These are phyloP conservation scores for Boletus eberwhitei DNA, from an alignment of 768 basidiomycete species.

Conservation along the genomic window DNA sequence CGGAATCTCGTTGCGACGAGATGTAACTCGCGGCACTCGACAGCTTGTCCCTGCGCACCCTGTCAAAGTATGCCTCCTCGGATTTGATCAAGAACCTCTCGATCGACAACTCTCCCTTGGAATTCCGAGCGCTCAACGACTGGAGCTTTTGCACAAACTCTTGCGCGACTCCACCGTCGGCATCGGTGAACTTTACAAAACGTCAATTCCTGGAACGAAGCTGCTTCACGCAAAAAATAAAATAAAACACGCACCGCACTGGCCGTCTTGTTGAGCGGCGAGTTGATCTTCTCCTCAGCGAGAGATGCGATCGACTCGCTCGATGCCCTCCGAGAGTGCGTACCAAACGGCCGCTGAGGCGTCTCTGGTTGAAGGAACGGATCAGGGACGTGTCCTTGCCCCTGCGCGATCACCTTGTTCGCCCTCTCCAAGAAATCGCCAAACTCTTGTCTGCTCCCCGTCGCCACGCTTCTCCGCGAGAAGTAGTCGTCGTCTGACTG, in stretches of 20 bases:
- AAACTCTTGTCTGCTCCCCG: conserved; percentile 45
- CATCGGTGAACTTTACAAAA: conserved; percentile 74
- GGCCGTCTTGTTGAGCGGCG: conserved; percentile 92
- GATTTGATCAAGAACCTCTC: conserved; percentile 89
- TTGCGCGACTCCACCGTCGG: conserved; percentile 87
- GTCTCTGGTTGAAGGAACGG: conserved; percentile 70
- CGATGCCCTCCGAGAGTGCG: conserved; percentile 75
- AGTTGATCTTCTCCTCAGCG: conserved; percentile 85
- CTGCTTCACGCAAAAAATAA: background rate
- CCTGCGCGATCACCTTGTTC: conserved; percentile 77
- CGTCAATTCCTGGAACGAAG: background rate
- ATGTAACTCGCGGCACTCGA: conserved; percentile 76
- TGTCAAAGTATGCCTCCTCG: conserved; percentile 91
- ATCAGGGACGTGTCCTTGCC: conserved; percentile 75
- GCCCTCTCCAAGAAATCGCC: conserved; percentile 82
- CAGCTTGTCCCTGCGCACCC: conserved; percentile 84
- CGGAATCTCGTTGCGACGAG: conserved; percentile 76
- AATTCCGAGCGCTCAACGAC: conserved; percentile 76
- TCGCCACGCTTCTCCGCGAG: conserved; percentile 33
- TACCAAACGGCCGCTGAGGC: conserved; percentile 74
- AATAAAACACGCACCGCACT: conserved; percentile 55
- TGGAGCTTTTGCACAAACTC: conserved; percentile 88
- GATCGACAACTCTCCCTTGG: conserved; percentile 87
- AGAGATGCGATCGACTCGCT: conserved; percentile 92
- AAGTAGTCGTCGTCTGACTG: conserved; percentile 63